Percentiles rank a stretch among this genome's conserved stretches.
These are phyloP conservation scores for Boletus huronensis DNA, from an alignment of 768 basidiomycete species.

Conservation along the genomic window DNA sequence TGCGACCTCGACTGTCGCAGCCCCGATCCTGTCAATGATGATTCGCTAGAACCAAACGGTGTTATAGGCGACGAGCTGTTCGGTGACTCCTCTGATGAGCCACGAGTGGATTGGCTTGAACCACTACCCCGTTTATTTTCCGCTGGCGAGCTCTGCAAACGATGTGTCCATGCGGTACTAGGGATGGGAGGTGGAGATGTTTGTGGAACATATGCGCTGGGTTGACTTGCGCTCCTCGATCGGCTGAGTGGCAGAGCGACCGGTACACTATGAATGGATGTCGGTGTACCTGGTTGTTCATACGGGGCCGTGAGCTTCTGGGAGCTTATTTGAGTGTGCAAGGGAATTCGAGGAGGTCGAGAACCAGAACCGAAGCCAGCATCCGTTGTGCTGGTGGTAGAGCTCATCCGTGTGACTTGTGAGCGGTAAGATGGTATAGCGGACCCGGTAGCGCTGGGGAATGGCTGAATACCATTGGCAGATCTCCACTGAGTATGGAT, in stretches of 20 bases:
- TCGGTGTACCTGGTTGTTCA: constrained; percentile 42
- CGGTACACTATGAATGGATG: constrained; percentile 24
- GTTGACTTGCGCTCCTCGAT: constrained; percentile 78
- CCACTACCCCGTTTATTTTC: constrained; percentile 76
- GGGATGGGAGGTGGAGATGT: constrained; percentile 51
- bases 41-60: constrained; percentile 87
- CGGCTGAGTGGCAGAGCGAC: constrained; percentile 42
- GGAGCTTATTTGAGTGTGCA: constrained; percentile 71
- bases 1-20: constrained; percentile 55
- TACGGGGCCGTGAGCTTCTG: constrained; percentile 54
- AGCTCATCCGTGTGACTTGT: constrained; percentile 45
- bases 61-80: constrained; percentile 85
- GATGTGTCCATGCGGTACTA: constrained; percentile 47
- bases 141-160: constrained; percentile 37
- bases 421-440: constrained; percentile 36
- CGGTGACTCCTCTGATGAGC: constrained; percentile 81
- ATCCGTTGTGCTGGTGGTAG: constrained; percentile 44
- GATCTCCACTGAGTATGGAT: constrained; percentile 63
- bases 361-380: constrained; percentile 31
- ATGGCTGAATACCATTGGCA: constrained; percentile 42
- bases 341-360: constrained; percentile 40
- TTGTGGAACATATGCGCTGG: constrained; percentile 62
- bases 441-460: constrained; percentile 21
- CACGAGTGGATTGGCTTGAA: constrained; percentile 74
- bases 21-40: constrained; percentile 59